Conservation (phyloP, 1,284 basidiomycete genomes). For the Ganoderma boninense region DNA sequence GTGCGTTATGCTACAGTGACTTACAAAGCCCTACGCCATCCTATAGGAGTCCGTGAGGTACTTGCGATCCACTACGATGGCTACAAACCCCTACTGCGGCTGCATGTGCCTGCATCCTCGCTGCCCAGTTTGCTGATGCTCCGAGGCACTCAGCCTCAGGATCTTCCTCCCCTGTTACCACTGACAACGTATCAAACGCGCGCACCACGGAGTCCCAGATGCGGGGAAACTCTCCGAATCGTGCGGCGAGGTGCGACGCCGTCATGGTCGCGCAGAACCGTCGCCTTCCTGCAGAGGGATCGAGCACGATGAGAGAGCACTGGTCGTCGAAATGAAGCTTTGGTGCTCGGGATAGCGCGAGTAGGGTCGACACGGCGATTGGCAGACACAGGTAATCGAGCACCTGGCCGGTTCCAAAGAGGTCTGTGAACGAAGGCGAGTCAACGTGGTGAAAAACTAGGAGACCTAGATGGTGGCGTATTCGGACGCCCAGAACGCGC, state of each 20-base stretch:
- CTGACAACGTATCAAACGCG: background rate
- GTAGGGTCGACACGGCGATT: background rate
- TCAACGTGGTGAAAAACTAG: background rate
- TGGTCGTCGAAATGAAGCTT: background rate
- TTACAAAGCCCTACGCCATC: no score
- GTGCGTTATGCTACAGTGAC: no score
- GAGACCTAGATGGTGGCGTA: no score
- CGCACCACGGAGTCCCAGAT: background rate
- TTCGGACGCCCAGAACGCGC: background rate
- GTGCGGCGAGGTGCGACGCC: background rate
- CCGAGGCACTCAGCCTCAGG: no score
- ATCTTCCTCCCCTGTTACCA: background rate
- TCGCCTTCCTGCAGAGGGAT: background rate
- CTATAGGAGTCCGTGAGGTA: no score
- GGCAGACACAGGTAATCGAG: background rate
- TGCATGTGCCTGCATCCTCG: no score
- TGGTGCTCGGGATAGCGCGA: background rate
- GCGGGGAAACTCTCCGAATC: background rate
- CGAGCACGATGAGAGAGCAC: background rate
- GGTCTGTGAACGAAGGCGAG: background rate
- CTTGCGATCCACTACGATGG: no score
- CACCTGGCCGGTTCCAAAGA: background rate
- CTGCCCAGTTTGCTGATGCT: background rate
- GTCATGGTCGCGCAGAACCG: background rate
- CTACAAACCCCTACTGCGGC: no score